phyloP scores from a whole-genome alignment of 2,329 filamentous ascomycete species.

The Aspergillus jensenii region DNA sequence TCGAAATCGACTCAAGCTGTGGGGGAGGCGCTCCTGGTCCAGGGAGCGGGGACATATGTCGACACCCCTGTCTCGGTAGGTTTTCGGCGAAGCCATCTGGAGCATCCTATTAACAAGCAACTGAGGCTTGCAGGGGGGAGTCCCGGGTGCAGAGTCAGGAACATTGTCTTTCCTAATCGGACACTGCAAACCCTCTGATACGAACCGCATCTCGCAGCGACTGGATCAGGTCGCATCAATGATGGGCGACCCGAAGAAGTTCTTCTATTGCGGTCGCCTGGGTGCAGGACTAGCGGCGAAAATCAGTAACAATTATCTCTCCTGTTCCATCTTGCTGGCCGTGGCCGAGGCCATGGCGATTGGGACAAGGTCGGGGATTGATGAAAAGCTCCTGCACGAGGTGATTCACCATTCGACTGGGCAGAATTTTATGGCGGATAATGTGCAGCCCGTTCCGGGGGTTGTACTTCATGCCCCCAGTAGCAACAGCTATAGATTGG shows the following conservation, averaged over 20 bases:
- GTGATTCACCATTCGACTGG: conserved; percentile 55
- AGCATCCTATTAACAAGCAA: too few relatives aligned
- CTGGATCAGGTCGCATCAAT: conserved; percentile 41
- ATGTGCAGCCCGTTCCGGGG: conserved; percentile 53
- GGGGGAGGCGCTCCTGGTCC: conserved; percentile 35
- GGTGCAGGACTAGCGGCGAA: conserved; percentile 60
- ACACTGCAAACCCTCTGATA: conserved; percentile 20
- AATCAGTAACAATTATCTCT: conserved; percentile 62
- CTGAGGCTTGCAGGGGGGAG: too few relatives aligned
- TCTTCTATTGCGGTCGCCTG: conserved; percentile 58
- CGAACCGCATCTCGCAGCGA: conserved; percentile 9
- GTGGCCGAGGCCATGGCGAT: conserved; percentile 61
- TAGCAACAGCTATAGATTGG: conserved; percentile 51
- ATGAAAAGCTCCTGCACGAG: conserved; percentile 53
- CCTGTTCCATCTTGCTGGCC: conserved; percentile 59
- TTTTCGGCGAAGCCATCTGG: conserved; percentile 22
- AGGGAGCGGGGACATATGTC: conserved; percentile 40
- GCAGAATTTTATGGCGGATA: conserved; percentile 53
- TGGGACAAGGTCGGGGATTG: conserved; percentile 58
- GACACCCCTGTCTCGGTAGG: conserved; percentile 57
- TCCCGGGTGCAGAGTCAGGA: conserved; percentile 50
- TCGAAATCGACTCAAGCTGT: conserved; percentile 51
- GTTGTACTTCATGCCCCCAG: conserved; percentile 50
- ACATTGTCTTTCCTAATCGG: conserved; percentile 57
- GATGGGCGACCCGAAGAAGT: conserved; percentile 50